phyloP scores from a whole-genome alignment of 352 stramenopile genomes.

The Globisporangium viniferum region DNA sequence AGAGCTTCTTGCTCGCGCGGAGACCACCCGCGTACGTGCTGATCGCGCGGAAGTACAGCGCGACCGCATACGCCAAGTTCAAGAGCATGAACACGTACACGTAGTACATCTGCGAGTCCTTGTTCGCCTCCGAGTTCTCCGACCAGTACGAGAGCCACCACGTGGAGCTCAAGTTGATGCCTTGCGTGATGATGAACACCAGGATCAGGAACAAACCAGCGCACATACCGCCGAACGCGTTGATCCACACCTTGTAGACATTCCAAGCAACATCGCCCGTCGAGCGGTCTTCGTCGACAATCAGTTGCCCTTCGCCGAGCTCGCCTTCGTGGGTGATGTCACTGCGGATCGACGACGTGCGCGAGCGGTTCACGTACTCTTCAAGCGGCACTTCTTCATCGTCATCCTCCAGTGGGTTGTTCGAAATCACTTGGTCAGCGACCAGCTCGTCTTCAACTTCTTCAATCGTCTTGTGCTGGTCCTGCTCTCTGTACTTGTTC shows the following conservation, averaged over 20 bases:
- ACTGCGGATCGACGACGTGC: slow-evolving; percentile 49
- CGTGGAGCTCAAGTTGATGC: slow-evolving; percentile 60
- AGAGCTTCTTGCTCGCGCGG: slow-evolving; percentile 52
- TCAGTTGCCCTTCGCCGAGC: slow-evolving; percentile 38
- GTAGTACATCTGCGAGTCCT: slow-evolving; percentile 68
- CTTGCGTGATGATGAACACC: slow-evolving; percentile 44
- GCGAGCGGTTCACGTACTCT: slow-evolving; percentile 44
- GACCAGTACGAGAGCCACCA: slow-evolving; percentile 93
- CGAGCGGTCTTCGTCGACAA: slow-evolving; percentile 69
- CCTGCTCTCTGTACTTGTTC: slow-evolving; percentile 57
- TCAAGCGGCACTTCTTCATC: slow-evolving; percentile 27
- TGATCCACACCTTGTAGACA: slow-evolving; percentile 71
- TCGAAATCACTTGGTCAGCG: slow-evolving; percentile 1
- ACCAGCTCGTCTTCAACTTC: slow-evolving; percentile 29
- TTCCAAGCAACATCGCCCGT: slow-evolving; percentile 52
- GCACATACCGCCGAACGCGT: slow-evolving; percentile 55
- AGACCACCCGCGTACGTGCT: slow-evolving; percentile 57
- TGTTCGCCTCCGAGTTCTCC: slow-evolving; percentile 34
- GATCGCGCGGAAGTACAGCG: slow-evolving; percentile 65
- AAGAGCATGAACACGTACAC: slow-evolving; percentile 84
- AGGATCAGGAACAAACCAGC: slow-evolving; percentile 40
- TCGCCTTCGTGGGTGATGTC: slow-evolving; percentile 45
- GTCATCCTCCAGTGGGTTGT: slow-evolving; percentile 18
- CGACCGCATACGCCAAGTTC: slow-evolving; percentile 49
- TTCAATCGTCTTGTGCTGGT: slow-evolving; percentile 42